Evolutionary conservation across 371 early-diverging fungal genomes (phyloP).

Genomic region (Lichtheimia ornata): DNA sequence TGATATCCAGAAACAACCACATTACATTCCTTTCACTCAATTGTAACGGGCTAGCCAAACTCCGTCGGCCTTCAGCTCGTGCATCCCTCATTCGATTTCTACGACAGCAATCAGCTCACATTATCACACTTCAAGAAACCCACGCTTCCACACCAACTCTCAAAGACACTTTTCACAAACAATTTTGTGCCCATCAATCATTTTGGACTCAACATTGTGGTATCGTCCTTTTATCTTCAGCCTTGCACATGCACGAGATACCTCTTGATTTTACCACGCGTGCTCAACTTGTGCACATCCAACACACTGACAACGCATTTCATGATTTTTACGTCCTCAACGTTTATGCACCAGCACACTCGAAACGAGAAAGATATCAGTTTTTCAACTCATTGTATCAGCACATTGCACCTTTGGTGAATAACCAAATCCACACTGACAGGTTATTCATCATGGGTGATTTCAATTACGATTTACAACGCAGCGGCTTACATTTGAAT

Average conservation of each 20-base stretch:
- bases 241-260: neutral
- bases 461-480: slow-evolving; percentile 11
- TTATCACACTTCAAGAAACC: slow-evolving; percentile 13
- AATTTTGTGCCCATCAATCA: neutral
- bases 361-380: neutral
- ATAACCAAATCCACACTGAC: neutral
- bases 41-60: too few relatives aligned
- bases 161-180: neutral
- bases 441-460: slow-evolving; percentile 9
- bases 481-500: neutral
- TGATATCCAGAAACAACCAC: too few relatives aligned
- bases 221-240: neutral
- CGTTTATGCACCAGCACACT: slow-evolving; percentile 8
- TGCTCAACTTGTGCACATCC: neutral
- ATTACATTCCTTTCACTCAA: too few relatives aligned
- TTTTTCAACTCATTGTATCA: neutral
- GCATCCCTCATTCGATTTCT: too few relatives aligned
- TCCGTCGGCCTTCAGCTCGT: too few relatives aligned
- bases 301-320: neutral
- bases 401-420: neutral
- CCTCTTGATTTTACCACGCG: neutral
- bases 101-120: too few relatives aligned
- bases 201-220: slow-evolving; percentile 12
- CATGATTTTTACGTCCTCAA: slow-evolving; percentile 5
- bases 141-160: neutral